These are phyloP conservation scores for Ophiocordyceps unilateralis DNA, from an alignment of 2,329 filamentous ascomycete genomes.

Conservation along the genomic window DNA sequence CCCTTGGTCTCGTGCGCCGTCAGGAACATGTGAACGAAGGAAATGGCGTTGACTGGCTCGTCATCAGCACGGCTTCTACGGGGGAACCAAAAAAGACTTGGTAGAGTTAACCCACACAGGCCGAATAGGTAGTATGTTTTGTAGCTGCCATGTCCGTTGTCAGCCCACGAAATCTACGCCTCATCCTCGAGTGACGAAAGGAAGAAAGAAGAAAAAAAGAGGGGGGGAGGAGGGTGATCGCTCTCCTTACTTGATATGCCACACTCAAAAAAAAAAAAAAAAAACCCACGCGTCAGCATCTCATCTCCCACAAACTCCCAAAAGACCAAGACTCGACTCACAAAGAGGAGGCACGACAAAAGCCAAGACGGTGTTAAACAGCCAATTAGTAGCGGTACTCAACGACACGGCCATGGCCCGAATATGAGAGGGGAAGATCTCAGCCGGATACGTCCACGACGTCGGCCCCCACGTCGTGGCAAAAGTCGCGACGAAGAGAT, in stretches of 20 bases:
- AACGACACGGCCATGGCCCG: conserved; percentile 27
- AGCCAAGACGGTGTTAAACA: conserved; percentile 15
- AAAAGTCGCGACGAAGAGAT: conserved; percentile 36
- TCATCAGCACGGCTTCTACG: conserved; percentile 1
- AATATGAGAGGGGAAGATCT: conserved; percentile 24
- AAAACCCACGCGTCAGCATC: too few relatives aligned
- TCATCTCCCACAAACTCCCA: not conserved
- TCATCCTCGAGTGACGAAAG: too few relatives aligned
- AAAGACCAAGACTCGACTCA: not conserved
- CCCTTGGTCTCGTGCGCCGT: conserved; percentile 48
- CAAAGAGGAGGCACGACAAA: conserved; percentile 13
- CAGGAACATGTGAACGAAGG: conserved; percentile 53
- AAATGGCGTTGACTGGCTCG: conserved; percentile 37
- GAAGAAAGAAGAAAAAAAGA: too few relatives aligned
- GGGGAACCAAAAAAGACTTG: too few relatives aligned
- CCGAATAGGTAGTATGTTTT: too few relatives aligned
- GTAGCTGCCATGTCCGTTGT: too few relatives aligned
- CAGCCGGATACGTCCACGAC: conserved; percentile 29
- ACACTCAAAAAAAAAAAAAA: conserved; percentile 9
- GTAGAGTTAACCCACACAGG: too few relatives aligned
- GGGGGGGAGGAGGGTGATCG: too few relatives aligned
- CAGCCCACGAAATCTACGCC: too few relatives aligned
- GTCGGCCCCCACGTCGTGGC: conserved; percentile 24
- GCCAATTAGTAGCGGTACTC: conserved; percentile 19
- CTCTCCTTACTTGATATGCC: conserved; percentile 28